Base-by-base conservation (phyloP, 192 early-diverging fungal genomes). In the Coemansia sp. region DNA sequence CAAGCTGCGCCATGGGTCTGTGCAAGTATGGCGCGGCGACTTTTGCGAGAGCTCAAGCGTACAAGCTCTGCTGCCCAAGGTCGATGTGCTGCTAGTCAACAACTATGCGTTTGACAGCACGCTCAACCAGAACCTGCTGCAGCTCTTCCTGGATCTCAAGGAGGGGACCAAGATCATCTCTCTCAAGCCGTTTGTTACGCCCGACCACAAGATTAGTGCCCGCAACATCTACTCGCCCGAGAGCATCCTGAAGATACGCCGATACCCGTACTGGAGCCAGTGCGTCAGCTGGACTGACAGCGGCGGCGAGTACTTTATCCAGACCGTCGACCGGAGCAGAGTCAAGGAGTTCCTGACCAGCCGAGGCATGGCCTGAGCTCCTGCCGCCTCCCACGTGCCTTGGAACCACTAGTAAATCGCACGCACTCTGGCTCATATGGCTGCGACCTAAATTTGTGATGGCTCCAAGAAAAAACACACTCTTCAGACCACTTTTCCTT, bases 71-170 rank as follows among this genome's bases (percentile, higher is more conserved):
- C 80, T 99, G 55, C 83, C 85, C 14, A 68, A 75, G 1, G 95
- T 93, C 9, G 94, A 99, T 69, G 92, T 99, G 25, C 88, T 99
- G 36, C 89, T 99, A 72, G 94, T 95, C 66, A 97, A 97, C 77
- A 97, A 97, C 75, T 99, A 96, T 65, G 94, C 92, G 12, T 99
- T 97, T 77, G 88, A 90, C 64, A 86, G 90, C 28, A 75, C 80
- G 35, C 81, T 95, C 23, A 99, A 99, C 74, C 93, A 96, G 56
- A 74, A 74, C 7, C 84, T 97, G 56, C 64, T 93, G 39, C 89
- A 90, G 65, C 75, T 91, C 65, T 97, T 99, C 68, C 70, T 99
- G 68, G 95, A 99, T 75, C 82, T 97, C 28, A 94, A 95, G 74
- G 94, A 96, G 45, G 88, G 88, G 18, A 83, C 91, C 11, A 83